Evolutionary conservation across 2,329 filamentous ascomycete species (phyloP).

Genomic region (Waltergamsia citrina): DNA sequence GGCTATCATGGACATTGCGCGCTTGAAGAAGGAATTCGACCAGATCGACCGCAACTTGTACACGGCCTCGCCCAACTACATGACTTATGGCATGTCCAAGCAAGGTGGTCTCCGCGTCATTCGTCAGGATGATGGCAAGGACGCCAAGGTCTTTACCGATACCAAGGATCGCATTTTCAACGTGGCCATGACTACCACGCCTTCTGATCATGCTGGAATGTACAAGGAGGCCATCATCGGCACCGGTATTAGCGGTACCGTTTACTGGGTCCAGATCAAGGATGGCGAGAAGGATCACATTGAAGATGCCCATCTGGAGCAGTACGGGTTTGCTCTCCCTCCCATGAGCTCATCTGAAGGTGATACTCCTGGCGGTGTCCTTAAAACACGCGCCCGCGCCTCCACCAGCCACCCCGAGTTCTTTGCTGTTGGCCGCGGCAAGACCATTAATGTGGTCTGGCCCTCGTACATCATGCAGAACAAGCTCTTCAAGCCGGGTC

Average conservation of each 20-base stretch:
- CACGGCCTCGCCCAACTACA: constrained; percentile 81
- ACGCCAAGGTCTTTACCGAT: constrained; percentile 85
- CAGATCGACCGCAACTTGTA: constrained; percentile 92
- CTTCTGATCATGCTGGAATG: constrained; percentile 41
- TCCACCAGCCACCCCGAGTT: constrained; percentile 85
- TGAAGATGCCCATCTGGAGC: constrained; percentile 69
- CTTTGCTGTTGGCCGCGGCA: constrained; percentile 91
- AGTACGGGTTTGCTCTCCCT: constrained; percentile 80
- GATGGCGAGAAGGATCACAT: constrained; percentile 71
- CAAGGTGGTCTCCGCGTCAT: constrained; percentile 89
- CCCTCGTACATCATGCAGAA: constrained; percentile 54
- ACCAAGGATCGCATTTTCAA: constrained; percentile 94
- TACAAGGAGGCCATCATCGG: constrained; percentile 78
- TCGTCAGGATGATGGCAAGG: constrained; percentile 83
- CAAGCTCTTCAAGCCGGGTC: constrained; percentile 52
- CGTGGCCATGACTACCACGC: constrained; percentile 68
- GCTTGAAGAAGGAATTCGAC: constrained; percentile 95
- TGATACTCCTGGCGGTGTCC: constrained; percentile 80
- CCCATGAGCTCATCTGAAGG: constrained; percentile 80
- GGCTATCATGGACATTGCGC: constrained; percentile 82
- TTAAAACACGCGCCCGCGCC: constrained; percentile 90
- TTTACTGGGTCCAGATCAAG: constrained; percentile 88
- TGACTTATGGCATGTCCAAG: constrained; percentile 90
- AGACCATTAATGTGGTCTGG: constrained; percentile 87
- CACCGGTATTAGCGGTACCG: constrained; percentile 86